Conservation (phyloP, 805 yeast species). For the Pichia rugopelliculosa region DNA sequence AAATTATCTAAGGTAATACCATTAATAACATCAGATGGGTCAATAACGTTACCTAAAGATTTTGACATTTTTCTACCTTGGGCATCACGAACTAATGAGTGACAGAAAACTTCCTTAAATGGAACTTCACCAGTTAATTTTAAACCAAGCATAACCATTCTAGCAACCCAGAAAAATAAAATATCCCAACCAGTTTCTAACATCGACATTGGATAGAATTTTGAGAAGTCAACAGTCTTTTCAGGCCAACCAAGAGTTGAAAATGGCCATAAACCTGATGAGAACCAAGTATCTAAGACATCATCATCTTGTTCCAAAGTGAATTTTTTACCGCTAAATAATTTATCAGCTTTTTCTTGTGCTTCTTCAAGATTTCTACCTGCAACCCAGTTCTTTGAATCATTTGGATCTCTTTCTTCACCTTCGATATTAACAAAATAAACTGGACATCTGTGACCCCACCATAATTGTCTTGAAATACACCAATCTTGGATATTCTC, state of each 20-base stretch:
- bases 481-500: conserved; percentile 98
- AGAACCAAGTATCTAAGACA: conserved; percentile 98
- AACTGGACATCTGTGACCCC: conserved; percentile 98
- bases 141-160: conserved; percentile 89
- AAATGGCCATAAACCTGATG: conserved; percentile 97
- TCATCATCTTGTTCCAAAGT: conserved; percentile 93
- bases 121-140: conserved; percentile 89
- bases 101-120: conserved; percentile 95
- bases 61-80: conserved; percentile 99
- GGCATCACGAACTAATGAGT: conserved; percentile 96
- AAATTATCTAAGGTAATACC: conserved; percentile 79
- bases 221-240: conserved; percentile 61
- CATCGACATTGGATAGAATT: conserved; percentile 85
- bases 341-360: conserved; percentile 62
- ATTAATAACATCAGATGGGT: conserved; percentile 87
- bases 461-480: conserved; percentile 84
- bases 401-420: conserved; percentile 50
- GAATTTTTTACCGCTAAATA: conserved; percentile 63
- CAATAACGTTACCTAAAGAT: conserved; percentile 93
- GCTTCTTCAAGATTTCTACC: conserved; percentile 85
- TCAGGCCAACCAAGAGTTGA: conserved; percentile 96
- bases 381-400: conserved; percentile 81
- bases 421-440: conserved; percentile 83
- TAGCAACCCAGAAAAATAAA: conserved; percentile 95
- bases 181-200: conserved; percentile 99